Evolutionary conservation across 768 basidiomycete genomes (phyloP).

Genomic region (Tylopilus plumbeoviolaceoides): DNA sequence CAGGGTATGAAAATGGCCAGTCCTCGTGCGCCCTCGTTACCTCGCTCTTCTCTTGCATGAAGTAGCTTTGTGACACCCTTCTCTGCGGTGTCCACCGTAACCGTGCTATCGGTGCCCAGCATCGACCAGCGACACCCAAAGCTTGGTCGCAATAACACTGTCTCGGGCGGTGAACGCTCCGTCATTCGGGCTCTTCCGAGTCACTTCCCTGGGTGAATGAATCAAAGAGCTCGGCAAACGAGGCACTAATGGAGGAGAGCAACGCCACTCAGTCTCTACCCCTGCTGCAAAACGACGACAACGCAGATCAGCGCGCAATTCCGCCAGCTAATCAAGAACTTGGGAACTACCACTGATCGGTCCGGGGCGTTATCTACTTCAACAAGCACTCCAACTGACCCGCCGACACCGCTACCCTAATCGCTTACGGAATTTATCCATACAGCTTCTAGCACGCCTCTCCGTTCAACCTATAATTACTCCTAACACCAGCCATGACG

Average conservation of each 20-base stretch:
- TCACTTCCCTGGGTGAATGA: conserved; percentile 55
- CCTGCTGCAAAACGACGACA: too few relatives aligned
- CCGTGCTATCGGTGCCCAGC: too few relatives aligned
- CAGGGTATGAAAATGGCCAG: too few relatives aligned
- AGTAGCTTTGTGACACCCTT: too few relatives aligned
- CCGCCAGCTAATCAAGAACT: too few relatives aligned
- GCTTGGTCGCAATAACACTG: conserved; percentile 72
- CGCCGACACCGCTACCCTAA: conserved; percentile 47
- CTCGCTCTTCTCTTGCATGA: too few relatives aligned
- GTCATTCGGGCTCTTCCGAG: conserved; percentile 72
- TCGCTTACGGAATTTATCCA: conserved; percentile 23
- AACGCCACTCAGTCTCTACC: too few relatives aligned
- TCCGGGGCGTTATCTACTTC: conserved; percentile 37
- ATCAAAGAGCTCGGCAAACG: conserved; percentile 61
- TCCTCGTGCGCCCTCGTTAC: too few relatives aligned
- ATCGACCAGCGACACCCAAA: too few relatives aligned
- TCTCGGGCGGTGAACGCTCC: conserved; percentile 74
- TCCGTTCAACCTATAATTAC: conserved; percentile 24
- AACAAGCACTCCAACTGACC: conserved; percentile 58
- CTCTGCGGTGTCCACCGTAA: too few relatives aligned
- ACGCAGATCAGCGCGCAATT: too few relatives aligned
- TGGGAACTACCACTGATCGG: conserved; percentile 47
- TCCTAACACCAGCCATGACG: conserved; percentile 28
- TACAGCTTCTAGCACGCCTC: conserved; percentile 29
- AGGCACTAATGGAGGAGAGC: conserved; percentile 58